Evolutionary conservation across 2,329 filamentous ascomycete genomes (phyloP).

Genomic region (Pyricularia pennisetigena): DNA sequence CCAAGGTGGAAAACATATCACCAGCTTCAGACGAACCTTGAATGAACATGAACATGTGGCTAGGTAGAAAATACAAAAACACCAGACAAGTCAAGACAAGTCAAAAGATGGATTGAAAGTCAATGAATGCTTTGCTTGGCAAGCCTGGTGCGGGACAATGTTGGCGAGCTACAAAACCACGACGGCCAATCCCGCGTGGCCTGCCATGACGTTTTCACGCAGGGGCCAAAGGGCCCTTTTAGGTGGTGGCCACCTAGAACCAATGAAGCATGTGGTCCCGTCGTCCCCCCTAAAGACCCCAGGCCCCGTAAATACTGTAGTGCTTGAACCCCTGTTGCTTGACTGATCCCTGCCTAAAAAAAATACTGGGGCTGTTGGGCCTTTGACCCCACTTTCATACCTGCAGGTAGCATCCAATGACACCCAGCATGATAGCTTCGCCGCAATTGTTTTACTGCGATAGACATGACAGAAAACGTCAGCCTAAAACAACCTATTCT

Average conservation of each 20-base stretch:
- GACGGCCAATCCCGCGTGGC: not conserved
- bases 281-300: no score
- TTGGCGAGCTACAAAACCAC: not conserved
- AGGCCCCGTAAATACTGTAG: not conserved
- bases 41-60: not conserved
- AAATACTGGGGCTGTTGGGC: not conserved
- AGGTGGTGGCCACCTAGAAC: not conserved
- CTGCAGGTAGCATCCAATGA: not conserved
- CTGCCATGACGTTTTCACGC: conserved; percentile 11
- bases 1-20: not conserved
- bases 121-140: not conserved
- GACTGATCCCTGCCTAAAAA: not conserved
- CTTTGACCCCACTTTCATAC: not conserved
- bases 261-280: not conserved
- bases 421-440: not conserved
- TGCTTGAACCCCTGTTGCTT: not conserved
- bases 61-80: not conserved
- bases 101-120: not conserved
- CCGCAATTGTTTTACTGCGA: not conserved
- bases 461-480: not conserved
- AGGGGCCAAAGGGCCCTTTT: not conserved
- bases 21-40: not conserved
- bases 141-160: not conserved
- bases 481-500: not conserved
- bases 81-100: not conserved